Evolutionary conservation across 2,329 filamentous ascomycete genomes (phyloP).

Genomic region (Aspergillus vadensis): DNA sequence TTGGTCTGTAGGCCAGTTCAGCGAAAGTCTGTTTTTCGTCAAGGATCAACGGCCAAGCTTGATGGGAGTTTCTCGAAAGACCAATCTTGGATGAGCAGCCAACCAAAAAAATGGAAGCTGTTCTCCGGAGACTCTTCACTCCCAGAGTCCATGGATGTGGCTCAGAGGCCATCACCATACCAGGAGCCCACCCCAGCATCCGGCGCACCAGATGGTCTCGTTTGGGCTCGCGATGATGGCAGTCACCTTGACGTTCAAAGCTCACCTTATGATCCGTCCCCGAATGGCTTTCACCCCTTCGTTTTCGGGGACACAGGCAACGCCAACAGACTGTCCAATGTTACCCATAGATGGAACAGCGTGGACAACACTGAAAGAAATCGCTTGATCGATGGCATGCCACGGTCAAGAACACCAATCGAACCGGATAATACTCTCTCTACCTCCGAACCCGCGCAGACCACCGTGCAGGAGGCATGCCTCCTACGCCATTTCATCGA

Average conservation of each 20-base stretch:
- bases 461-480: slow-evolving; percentile 21
- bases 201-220: no score
- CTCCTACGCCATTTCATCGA: slow-evolving; percentile 28
- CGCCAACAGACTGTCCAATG: no score
- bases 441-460: neutral
- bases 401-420: neutral
- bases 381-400: neutral
- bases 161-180: no score
- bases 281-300: no score
- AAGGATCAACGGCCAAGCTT: slow-evolving; percentile 20
- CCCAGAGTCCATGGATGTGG: neutral
- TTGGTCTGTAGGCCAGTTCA: slow-evolving; percentile 16
- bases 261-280: no score
- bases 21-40: slow-evolving; percentile 20
- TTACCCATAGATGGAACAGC: no score
- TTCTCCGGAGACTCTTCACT: neutral
- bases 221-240: no score
- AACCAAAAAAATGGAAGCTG: slow-evolving; percentile 20
- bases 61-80: slow-evolving; percentile 10
- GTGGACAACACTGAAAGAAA: no score
- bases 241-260: no score
- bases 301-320: no score
- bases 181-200: neutral
- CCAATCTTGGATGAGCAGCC: slow-evolving; percentile 28
- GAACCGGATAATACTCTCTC: neutral